Base-by-base conservation (phyloP, 805 yeast genomes). In the Lipomyces starkeyi region DNA sequence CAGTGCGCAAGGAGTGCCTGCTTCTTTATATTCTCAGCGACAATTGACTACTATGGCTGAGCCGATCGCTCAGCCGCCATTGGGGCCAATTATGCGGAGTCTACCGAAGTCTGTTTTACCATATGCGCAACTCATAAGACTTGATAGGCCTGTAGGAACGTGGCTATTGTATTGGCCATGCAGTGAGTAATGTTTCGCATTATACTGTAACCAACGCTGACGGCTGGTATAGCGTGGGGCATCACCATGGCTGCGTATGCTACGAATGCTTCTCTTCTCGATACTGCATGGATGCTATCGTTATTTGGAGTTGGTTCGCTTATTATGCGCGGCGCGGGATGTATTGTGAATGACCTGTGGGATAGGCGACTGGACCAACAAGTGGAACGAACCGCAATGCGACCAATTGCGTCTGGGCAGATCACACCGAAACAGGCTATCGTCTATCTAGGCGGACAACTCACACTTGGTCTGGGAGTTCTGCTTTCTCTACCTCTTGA, bases 71-170 rank as follows among this genome's bases (percentile, higher is more conserved):
- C 59, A 40, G n/a, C 59, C 59, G 32, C 58, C 57, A 22, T 37
- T 34, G 34, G 85, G 85, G 1, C 82, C 86, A 0, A 81, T 83
- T 76, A 82, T 91, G 17, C 81, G 87, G 0, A 82, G 83, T 43
- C 82, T 95, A 29, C 98, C 99, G 0, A 83, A 81, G 55, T 83
- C 83, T 65, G 83, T 88, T 87, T 88, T 91, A 58, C 98, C 99
- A 0, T 95, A 93, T 76, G 97, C 97, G 56, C 97, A 92, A 75
- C 81, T 95, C 64, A 88, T 93, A 90, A 83, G 99, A 64, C 78
- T 94, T 64, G 99, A 95, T 76, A 91, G 91, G 74, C 99, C 99
- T 0, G 96, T 91, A n/a, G 99, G 99, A 0, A 91, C 98, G 0
- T 87, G 91, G 84, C 81, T 94, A 34, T 80, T 95, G 55, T 86